phyloP scores from a whole-genome alignment of 495 filamentous ascomycete genomes.

The Entonaema liquescens region DNA sequence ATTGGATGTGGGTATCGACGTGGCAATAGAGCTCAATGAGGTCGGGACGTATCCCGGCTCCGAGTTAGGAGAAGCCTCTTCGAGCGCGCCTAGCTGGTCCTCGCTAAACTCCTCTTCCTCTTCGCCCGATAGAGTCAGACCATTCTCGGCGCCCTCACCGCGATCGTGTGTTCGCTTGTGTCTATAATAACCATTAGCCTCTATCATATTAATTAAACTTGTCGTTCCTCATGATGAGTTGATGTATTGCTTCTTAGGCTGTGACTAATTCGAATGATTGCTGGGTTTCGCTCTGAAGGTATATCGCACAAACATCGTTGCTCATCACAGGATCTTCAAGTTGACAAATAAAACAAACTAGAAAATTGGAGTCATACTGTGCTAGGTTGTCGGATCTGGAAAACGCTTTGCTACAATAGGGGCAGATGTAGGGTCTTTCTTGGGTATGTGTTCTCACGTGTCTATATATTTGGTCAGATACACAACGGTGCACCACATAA shows the following conservation, averaged over 20 bases:
- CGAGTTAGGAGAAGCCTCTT: constrained; percentile 75
- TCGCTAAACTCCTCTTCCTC: constrained; percentile 76
- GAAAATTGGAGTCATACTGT: constrained; percentile 72
- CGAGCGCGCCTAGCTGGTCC: constrained; percentile 77
- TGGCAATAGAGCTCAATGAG: constrained; percentile 54
- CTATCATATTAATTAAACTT: constrained; percentile 23
- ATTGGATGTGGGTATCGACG: constrained; percentile 43
- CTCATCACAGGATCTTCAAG: constrained; percentile 48
- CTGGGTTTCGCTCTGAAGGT: constrained; percentile 35
- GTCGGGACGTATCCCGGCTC: constrained; percentile 61
- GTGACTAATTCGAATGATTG: constrained; percentile 41
- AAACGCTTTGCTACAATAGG: constrained; percentile 97
- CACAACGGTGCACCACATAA: constrained; percentile 48
- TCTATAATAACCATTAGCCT: constrained; percentile 60
- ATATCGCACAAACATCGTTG: constrained; percentile 49
- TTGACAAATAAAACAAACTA: constrained; percentile 45
- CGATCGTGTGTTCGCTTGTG: constrained; percentile 96
- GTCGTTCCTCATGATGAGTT: constrained; percentile 48
- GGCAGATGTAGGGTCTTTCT: constrained; percentile 97
- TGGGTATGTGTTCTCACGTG: constrained; percentile 99
- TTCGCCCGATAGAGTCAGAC: constrained; percentile 72
- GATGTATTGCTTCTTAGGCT: constrained; percentile 40
- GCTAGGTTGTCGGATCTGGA: constrained; percentile 98
- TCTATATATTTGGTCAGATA: constrained; percentile 73
- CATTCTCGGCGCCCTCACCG: constrained; percentile 73